A percentile compares a stretch with the other conserved stretches of the same genome.
Evolutionary conservation across 805 yeast species (phyloP).

Genomic region (Wickerhamomyces bisporus): DNA sequence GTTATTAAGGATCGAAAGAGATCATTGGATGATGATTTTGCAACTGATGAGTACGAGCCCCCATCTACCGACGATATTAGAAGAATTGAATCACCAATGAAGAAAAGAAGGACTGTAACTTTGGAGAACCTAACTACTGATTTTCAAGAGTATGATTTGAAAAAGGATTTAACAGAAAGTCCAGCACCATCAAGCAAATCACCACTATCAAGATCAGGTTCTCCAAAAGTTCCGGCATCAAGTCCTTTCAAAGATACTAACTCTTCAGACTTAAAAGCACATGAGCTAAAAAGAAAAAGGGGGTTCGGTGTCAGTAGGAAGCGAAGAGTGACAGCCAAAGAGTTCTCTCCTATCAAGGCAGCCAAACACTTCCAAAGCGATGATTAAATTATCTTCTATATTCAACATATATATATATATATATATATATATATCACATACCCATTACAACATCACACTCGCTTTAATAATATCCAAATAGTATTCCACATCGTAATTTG

Average conservation of each 20-base stretch:
- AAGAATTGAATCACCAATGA: slow-evolving; percentile 5
- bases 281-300: slow-evolving; percentile 8
- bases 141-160: slow-evolving; percentile 13
- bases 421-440: too few species aligned
- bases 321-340: slow-evolving; percentile 15
- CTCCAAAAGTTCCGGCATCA: not conserved
- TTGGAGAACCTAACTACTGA: slow-evolving; percentile 12
- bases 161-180: not conserved
- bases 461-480: too few species aligned
- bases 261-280: too few species aligned
- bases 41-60: slow-evolving; percentile 1
- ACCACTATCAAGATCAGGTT: not conserved
- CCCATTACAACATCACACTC: too few species aligned
- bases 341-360: slow-evolving; percentile 21
- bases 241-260: too few species aligned
- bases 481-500: too few species aligned
- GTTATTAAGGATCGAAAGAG: not conserved
- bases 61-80: not conserved
- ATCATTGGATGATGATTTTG: not conserved
- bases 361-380: slow-evolving; percentile 16
- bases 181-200: not conserved
- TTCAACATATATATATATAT: too few species aligned
- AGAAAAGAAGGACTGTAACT: slow-evolving; percentile 8
- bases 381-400: slow-evolving; percentile 2
- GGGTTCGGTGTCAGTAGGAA: slow-evolving; percentile 22